phyloP scores from a whole-genome alignment of 2,329 filamentous ascomycete species.

The Neofusicoccum sp. region DNA sequence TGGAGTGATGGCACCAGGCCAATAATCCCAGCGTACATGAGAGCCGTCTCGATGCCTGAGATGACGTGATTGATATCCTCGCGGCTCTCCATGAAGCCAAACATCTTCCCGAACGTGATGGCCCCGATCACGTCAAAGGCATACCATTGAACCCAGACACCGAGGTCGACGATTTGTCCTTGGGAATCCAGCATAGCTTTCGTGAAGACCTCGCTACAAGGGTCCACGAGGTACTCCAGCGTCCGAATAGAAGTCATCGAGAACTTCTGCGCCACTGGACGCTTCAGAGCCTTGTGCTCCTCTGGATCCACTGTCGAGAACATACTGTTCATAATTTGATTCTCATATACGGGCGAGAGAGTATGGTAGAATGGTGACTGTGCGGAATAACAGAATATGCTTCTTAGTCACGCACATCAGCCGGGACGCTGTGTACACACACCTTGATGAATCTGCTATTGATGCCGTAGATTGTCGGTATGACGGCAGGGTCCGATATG shows the following conservation, averaged over 20 bases:
- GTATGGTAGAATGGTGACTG: not conserved
- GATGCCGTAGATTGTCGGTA: not conserved
- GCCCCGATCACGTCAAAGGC: conserved; percentile 24
- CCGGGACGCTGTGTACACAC: not conserved
- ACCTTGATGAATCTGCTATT: not conserved
- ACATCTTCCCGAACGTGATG: conserved; percentile 18
- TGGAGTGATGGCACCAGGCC: not conserved
- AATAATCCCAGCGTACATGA: conserved; percentile 33
- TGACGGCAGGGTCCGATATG: not conserved
- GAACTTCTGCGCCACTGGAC: not conserved
- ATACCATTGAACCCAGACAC: conserved; percentile 39
- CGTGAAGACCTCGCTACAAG: not conserved
- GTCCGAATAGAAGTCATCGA: not conserved
- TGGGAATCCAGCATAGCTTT: not conserved
- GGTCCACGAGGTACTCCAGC: not conserved
- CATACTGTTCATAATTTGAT: not conserved
- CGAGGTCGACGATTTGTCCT: conserved; percentile 48
- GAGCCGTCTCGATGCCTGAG: conserved; percentile 34
- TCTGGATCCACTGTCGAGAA: not conserved
- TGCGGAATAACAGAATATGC: not conserved
- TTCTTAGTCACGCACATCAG: too few relatives aligned
- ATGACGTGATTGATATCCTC: conserved; percentile 29
- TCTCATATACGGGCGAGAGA: not conserved
- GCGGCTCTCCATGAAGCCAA: conserved; percentile 20
- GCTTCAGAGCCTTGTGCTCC: not conserved